Evolutionary conservation across 305 asterid genomes (phyloP).

Genomic region (Rubia occidens): DNA sequence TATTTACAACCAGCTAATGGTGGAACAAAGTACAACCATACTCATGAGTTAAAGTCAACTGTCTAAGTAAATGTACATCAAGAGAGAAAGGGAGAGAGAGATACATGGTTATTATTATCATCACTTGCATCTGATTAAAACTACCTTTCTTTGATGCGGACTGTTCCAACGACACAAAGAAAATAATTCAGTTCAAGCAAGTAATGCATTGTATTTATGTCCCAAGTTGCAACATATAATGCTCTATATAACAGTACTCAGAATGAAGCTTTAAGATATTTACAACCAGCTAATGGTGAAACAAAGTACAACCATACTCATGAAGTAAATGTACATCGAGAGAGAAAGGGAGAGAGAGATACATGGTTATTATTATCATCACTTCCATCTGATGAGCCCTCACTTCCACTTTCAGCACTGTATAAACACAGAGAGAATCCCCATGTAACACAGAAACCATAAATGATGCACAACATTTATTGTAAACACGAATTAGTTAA

Average conservation of each 20-base stretch:
- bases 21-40: neutral
- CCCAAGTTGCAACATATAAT: neutral
- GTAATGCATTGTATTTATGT: neutral
- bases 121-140: slow-evolving; percentile 92
- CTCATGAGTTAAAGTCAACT: neutral
- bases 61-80: neutral
- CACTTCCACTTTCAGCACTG: slow-evolving; percentile 91
- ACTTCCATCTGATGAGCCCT: slow-evolving; percentile 75
- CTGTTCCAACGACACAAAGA: slow-evolving; percentile 39
- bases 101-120: slow-evolving; percentile 58
- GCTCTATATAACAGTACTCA: neutral
- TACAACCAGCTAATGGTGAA: too few relatives aligned
- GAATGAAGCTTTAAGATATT: neutral
- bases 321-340: neutral
- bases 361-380: slow-evolving; percentile 70
- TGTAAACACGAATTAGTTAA: neutral
- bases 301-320: neutral
- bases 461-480: neutral
- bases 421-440: slow-evolving; percentile 25
- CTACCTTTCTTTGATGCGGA: slow-evolving; percentile 72
- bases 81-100: slow-evolving; percentile 6
- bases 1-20: neutral
- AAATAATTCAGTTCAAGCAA: slow-evolving; percentile 4
- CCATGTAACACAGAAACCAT: slow-evolving; percentile 14
- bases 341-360: slow-evolving; percentile 6